These are phyloP conservation scores for Xylaria sp. DNA, from an alignment of 2,329 filamentous ascomycete genomes.

Conservation along the genomic window DNA sequence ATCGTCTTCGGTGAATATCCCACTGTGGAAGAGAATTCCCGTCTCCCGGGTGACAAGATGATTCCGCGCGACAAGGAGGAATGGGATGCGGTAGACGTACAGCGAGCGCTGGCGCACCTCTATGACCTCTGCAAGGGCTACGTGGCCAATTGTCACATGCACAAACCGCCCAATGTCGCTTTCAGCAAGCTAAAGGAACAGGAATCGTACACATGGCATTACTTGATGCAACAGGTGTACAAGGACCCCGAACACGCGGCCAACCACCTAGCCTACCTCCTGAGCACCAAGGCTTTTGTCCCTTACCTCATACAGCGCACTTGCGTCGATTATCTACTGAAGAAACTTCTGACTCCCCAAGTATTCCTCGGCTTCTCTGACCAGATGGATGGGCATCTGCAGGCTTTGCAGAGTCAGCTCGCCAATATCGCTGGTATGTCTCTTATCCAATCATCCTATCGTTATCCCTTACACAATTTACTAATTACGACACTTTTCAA, in stretches of 20 bases:
- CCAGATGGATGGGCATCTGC: slow-evolving; percentile 43
- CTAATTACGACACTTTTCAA: slow-evolving; percentile 22
- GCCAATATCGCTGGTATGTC: slow-evolving; percentile 34
- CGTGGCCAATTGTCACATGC: slow-evolving; percentile 42
- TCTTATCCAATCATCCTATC: not conserved
- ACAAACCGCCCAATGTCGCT: slow-evolving; percentile 32
- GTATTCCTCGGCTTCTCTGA: slow-evolving; percentile 46
- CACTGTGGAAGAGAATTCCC: slow-evolving; percentile 34
- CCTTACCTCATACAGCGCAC: slow-evolving; percentile 47
- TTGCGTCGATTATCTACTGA: slow-evolving; percentile 46
- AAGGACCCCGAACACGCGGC: slow-evolving; percentile 37
- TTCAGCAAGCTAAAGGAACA: slow-evolving; percentile 33
- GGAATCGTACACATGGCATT: slow-evolving; percentile 45
- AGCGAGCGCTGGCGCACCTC: slow-evolving; percentile 41
- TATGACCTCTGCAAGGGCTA: slow-evolving; percentile 46
- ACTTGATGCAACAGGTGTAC: slow-evolving; percentile 42
- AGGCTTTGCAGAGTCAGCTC: slow-evolving; percentile 44
- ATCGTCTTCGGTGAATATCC: slow-evolving; percentile 31
- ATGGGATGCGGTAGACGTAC: slow-evolving; percentile 44
- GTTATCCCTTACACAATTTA: not conserved
- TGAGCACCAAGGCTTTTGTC: slow-evolving; percentile 36
- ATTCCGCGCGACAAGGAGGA: slow-evolving; percentile 40
- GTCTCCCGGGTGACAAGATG: slow-evolving; percentile 30
- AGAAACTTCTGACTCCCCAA: slow-evolving; percentile 44
- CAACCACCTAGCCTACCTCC: slow-evolving; percentile 42